Evolutionary conservation across 192 early-diverging fungal species (phyloP).

Genomic region (Lunasporangiospora selenospora): DNA sequence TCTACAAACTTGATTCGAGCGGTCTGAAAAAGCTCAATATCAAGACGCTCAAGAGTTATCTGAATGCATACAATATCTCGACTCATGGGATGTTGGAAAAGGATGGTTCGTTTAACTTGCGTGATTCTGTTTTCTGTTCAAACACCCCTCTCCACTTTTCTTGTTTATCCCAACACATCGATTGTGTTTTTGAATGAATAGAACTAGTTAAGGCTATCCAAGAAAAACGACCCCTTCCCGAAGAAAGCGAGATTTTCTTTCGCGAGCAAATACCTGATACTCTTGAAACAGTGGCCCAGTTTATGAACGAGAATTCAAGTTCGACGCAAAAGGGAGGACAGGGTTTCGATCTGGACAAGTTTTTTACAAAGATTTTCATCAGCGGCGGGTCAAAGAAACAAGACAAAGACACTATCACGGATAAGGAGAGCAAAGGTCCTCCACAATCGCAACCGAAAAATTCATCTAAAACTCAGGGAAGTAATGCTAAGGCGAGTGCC

Average conservation of each 20-base stretch:
- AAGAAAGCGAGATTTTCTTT: slow-evolving; percentile 22
- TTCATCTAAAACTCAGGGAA: too few relatives aligned
- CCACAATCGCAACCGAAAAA: not conserved
- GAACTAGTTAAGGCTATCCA: slow-evolving; percentile 33
- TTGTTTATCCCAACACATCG: too few relatives aligned
- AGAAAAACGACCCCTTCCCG: slow-evolving; percentile 13
- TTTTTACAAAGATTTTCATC: slow-evolving; percentile 23
- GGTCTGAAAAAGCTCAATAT: slow-evolving; percentile 20
- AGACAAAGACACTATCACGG: not conserved
- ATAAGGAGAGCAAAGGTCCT: not conserved
- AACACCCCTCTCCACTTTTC: too few relatives aligned
- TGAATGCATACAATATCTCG: slow-evolving; percentile 24
- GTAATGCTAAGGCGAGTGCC: too few relatives aligned
- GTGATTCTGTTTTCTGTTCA: too few relatives aligned
- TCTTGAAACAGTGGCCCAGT: slow-evolving; percentile 2
- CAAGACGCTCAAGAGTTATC: slow-evolving; percentile 31
- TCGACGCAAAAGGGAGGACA: not conserved
- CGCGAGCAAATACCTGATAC: slow-evolving; percentile 25
- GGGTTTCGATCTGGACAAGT: slow-evolving; percentile 28
- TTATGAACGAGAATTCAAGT: slow-evolving; percentile 27
- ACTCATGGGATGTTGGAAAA: slow-evolving; percentile 23
- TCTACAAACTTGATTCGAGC: slow-evolving; percentile 23
- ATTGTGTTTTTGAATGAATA: not conserved
- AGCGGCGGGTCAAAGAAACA: slow-evolving; percentile 3
- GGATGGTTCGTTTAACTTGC: too few relatives aligned